Evolutionary conservation across 306 rosid species (phyloP), one percentile per base, ranked within the genome.

Genomic region (Citrullus mucosospermus): DNA sequence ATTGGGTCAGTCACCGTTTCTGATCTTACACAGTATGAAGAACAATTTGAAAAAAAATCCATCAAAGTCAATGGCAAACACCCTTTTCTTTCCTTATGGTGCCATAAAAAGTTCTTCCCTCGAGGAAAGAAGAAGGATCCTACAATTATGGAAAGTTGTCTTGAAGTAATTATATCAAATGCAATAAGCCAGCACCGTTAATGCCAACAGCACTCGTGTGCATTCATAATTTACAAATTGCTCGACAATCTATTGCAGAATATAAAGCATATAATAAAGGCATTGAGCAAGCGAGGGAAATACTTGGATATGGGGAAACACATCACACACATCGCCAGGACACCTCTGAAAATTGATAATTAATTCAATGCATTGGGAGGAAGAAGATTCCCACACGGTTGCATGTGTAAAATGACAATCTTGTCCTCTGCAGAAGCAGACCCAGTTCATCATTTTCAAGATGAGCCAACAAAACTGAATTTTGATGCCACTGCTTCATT

Each of bases 121-220:
- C 1, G 36, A 32, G 36, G 36, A 32, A 32, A 32, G 36, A 69
- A 20, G 76, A 22, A 70, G n/a, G 8, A 70, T 25, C 41, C 41
- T 1, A 48, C 39, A 46, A 46, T n/a, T 0, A 43, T 22, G 75
- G 55, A 69, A 22, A 13, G 57, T 25, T 70, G 57, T 2, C 58
- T 46, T 44, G 58, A 46, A 44, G 58, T 46, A 46, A 46, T 30
- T 50, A 50, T 72, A 30, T 30, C 60, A 16, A 16, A 30, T 72
- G 9, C 9, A 72, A 44, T 66, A 79, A 66, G 57, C 73, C 51
- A 57, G 75, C 75, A 10, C 54, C 76, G 44, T 12, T 22, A 13
- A 15, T 46, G 76, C 46, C 76, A 70, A 70, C 77, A 73, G 77
- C 76, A 70, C 20, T 46, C 76, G 57, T 70, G 76, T 46, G 38